phyloP scores from a whole-genome alignment of 2,329 filamentous ascomycete species.

The Phialophora verrucosa region DNA sequence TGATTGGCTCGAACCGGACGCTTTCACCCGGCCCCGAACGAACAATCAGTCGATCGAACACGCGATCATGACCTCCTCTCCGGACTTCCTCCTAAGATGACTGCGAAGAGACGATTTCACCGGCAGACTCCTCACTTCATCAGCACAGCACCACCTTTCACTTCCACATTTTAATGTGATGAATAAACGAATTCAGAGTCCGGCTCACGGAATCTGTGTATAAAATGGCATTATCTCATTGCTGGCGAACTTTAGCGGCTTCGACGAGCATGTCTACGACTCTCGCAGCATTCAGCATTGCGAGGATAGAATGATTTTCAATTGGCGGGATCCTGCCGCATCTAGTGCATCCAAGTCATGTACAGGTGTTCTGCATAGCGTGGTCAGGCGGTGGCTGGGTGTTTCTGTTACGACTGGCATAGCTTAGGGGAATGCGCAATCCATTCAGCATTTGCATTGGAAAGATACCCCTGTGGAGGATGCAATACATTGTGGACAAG shows the following conservation, averaged over 20 bases:
- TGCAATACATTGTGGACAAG: conserved; percentile 15
- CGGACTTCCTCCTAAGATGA: not conserved
- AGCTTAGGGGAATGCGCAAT: conserved; percentile 23
- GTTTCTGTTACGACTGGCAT: conserved; percentile 20
- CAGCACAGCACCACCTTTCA: conserved; percentile 10
- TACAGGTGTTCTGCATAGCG: conserved; percentile 35
- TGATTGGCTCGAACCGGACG: conserved; percentile 46
- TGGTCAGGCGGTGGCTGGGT: conserved; percentile 22
- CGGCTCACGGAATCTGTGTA: conserved; percentile 24
- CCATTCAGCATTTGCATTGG: conserved; percentile 38
- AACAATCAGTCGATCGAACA: conserved; percentile 52
- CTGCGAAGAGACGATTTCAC: not conserved
- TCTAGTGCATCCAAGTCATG: conserved; percentile 29
- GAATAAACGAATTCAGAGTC: conserved; percentile 27
- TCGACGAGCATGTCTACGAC: conserved; percentile 14
- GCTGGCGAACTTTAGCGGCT: conserved; percentile 6
- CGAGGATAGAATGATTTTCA: conserved; percentile 15
- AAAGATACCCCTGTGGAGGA: conserved; percentile 40
- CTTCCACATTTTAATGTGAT: conserved; percentile 26
- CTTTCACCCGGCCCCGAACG: conserved; percentile 52
- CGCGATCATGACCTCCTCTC: conserved; percentile 21
- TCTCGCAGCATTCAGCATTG: conserved; percentile 11
- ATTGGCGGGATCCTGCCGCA: conserved; percentile 21
- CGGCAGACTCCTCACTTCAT: conserved; percentile 7
- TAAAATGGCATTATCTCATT: conserved; percentile 22